These are phyloP conservation scores for Cutaneotrichosporon daszewskae DNA, from an alignment of 1,284 basidiomycete species.

Conservation along the genomic window DNA sequence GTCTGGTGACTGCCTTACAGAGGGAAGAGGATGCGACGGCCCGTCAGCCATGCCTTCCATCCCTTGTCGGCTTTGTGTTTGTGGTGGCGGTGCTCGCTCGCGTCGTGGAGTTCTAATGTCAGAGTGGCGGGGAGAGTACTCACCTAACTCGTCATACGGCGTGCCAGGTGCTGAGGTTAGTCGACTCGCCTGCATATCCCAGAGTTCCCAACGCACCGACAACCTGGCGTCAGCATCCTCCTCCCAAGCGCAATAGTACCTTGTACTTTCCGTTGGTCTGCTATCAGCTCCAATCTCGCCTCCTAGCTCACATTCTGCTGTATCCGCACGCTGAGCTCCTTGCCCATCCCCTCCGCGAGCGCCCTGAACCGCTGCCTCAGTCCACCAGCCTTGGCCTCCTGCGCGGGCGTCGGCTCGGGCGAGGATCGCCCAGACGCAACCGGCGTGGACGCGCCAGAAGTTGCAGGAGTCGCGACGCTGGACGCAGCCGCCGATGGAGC, in stretches of 20 bases:
- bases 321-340: constrained; percentile 36
- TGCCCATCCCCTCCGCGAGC: constrained; percentile 17
- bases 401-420: no score
- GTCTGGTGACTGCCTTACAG: constrained; percentile 1
- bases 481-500: no score
- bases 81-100: constrained; percentile 19
- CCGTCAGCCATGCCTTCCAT: constrained; percentile 26
- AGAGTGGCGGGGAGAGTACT: constrained; percentile 2
- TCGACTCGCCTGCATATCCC: neutral
- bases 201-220: neutral
- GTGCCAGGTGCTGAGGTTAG: constrained; percentile 43
- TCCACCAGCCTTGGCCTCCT: no score
- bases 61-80: constrained; percentile 5
- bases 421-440: no score
- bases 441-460: no score
- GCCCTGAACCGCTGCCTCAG: constrained; percentile 10
- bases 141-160: constrained; percentile 45
- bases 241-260: no score
- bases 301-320: constrained; percentile 28
- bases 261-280: constrained; percentile 13
- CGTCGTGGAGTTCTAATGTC: constrained; percentile 31
- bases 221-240: constrained; percentile 8
- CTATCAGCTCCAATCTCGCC: neutral
- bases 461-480: no score
- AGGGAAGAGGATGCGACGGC: constrained; percentile 20